Evolutionary conservation across 2,329 filamentous ascomycete species (phyloP), one percentile per base, ranked within the genome.

Genomic region (Arthrobotrys megalospora): DNA sequence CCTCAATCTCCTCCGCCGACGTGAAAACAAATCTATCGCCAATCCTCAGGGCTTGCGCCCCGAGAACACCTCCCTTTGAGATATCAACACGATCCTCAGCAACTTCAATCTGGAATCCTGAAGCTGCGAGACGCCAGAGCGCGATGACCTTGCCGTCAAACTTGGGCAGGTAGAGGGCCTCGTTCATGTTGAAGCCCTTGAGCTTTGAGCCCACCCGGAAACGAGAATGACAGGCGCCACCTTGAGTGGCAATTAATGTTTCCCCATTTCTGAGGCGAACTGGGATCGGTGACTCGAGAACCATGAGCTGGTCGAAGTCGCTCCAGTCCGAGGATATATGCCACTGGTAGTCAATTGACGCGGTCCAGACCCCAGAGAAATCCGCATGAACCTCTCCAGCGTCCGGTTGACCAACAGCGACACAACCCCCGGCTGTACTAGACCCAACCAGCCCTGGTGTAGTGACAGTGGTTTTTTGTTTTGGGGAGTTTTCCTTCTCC

Each of bases 111-210:
- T 70, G 41, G 24, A 45, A 48, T 1, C 58, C 58, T 8, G 48
- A 47, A 6, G 34, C 50, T 0, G 58, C 38, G 24, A 77, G 12
- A 19, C 38, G 41, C 5, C 41, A 32, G 4, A 77, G 41, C 3
- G 65, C 36, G 11, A 77, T 62, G 0, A 66, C 72, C 16, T 66
- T 77, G 14, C 72, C 66, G 2, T 77, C 58, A 32, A 77, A 77
- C 16, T 47, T 14, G 2, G 72, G 58, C 11, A 71, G n/a, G n/a
- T 77, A 70, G 0, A 77, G 60, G 19, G 41, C 34, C 4, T 66
- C 19, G 11, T 14, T 19, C 11, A 76, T n/a, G 12, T 36, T 66
- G 4, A 77, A 45, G 21, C 50, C 24, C 41, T 38, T 47, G 1
- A 3, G 21, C 24, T 38, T 52, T 6, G 48, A 19, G 0, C 28